Conservation (phyloP, 106 monocot genomes). For the Acorus gramineus region DNA sequence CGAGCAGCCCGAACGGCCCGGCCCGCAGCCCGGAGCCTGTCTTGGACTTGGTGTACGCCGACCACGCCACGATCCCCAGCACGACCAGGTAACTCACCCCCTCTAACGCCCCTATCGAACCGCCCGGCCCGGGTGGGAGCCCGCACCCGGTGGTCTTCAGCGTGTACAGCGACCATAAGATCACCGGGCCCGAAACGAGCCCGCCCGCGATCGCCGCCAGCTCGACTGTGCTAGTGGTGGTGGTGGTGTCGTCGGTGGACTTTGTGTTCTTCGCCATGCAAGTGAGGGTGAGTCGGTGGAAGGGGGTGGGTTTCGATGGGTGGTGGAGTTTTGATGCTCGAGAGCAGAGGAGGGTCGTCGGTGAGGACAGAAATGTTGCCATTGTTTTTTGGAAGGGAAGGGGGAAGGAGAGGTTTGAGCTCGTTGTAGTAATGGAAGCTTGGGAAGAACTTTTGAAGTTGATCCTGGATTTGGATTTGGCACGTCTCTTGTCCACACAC, state of each 20-base stretch:
- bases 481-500: no score
- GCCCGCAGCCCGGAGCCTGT: constrained; percentile 69
- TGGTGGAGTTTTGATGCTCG: no score
- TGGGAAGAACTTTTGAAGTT: no score
- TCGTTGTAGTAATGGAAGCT: no score
- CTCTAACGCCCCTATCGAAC: constrained; percentile 53
- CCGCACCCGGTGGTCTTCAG: constrained; percentile 93
- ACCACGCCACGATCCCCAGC: constrained; percentile 66
- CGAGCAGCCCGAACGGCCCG: constrained; percentile 69
- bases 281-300: not conserved
- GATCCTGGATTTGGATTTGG: no score
- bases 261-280: constrained; percentile 32
- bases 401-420: no score
- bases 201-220: constrained; percentile 26
- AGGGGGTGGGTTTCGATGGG: no score
- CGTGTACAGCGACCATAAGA: constrained; percentile 56
- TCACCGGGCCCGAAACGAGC: constrained; percentile 56
- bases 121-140: constrained; percentile 72
- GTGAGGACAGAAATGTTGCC: no score
- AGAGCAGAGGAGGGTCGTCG: no score
- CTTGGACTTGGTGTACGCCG: constrained; percentile 58
- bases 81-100: constrained; percentile 81
- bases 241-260: not conserved
- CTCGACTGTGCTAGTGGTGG: constrained; percentile 1
- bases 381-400: no score